Evolutionary conservation across 208 protist species (phyloP), one percentile per base, ranked within the genome.

Genomic region (Trypanosomatidae sp.): DNA sequence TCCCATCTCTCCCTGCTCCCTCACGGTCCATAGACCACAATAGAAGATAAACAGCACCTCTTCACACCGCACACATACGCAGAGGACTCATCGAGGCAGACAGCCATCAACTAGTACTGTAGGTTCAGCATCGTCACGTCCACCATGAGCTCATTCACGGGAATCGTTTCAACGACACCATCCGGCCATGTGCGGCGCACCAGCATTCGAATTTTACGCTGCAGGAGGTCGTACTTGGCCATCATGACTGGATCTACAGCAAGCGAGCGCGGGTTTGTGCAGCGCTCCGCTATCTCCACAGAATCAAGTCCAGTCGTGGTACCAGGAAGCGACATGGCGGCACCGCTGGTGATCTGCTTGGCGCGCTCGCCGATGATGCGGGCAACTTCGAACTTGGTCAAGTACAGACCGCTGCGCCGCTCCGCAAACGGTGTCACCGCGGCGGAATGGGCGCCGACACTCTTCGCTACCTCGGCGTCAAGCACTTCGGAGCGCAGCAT

Each of bases 301-400:
- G 82, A 77, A 55, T 87, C 86, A 13, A 77, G 62, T n/a, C 79
- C 80, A 22, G 66, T 41, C 3, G 71, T 22, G 30, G 69, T 66
- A 39, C 71, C 67, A 10, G 81, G 64, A 17, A 88, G 65, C 41
- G 80, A 78, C 1, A 91, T 25, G 9, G 88, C 82, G 2, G 83
- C 74, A 1, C 91, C 91, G 60, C 84, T 93, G 12, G 88, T 83
- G 70, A 95, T 95, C 68, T 97, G 88, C 49, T 83, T 76, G 25
- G 93, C 93, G 28, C 93, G 86, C 75, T 95, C 90, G 3, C 93
- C 88, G 36, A 97, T 52, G 43, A 97, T 85, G 46, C 88, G 85
- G 10, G 89, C 87, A 12, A 97, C 73, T 43, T 97, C 93, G 71
- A 93, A 97, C 67, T 94, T 94, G 7, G 88, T 97, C 52, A 97